Conservation (phyloP, 768 basidiomycete species). For the Trametes meyenii region DNA sequence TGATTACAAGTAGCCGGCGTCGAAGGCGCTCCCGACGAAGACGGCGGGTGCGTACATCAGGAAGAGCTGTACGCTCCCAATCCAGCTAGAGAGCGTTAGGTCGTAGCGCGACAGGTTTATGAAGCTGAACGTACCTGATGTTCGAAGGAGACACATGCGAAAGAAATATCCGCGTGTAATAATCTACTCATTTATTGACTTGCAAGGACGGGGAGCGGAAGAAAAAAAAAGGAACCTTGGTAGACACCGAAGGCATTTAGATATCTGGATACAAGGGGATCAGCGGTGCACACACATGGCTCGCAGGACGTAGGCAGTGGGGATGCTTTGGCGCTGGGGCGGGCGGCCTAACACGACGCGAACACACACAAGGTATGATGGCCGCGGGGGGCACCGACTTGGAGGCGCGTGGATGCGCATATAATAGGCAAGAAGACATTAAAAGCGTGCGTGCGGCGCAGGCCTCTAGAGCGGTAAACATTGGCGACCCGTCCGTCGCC, state of each 20-base stretch:
- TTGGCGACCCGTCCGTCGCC: not conserved
- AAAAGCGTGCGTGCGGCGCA: not conserved
- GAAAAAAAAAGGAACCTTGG: conserved; percentile 25
- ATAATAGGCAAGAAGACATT: no score
- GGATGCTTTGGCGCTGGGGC: not conserved
- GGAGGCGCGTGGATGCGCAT: no score
- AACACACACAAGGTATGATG: no score
- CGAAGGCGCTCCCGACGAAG: conserved; percentile 28
- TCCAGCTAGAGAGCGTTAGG: conserved; percentile 26
- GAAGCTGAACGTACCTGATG: conserved; percentile 20
- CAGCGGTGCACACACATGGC: not conserved
- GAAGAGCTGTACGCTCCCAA: conserved; percentile 31
- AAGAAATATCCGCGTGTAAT: conserved; percentile 24
- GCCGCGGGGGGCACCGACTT: no score
- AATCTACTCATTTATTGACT: conserved; percentile 14
- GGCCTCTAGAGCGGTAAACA: not conserved
- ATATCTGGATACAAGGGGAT: conserved; percentile 16
- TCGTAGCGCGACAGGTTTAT: not conserved
- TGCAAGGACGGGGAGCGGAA: not conserved
- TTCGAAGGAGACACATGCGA: conserved; percentile 23
- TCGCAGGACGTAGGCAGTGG: not conserved
- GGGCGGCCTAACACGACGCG: not conserved
- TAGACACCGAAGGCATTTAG: conserved; percentile 35
- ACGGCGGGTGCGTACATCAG: conserved; percentile 29
- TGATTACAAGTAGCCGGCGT: conserved; percentile 40